Evolutionary conservation across 805 yeast species (phyloP), one percentile per base, ranked within the genome.

Genomic region (Metschnikowia drakensbergensis): DNA sequence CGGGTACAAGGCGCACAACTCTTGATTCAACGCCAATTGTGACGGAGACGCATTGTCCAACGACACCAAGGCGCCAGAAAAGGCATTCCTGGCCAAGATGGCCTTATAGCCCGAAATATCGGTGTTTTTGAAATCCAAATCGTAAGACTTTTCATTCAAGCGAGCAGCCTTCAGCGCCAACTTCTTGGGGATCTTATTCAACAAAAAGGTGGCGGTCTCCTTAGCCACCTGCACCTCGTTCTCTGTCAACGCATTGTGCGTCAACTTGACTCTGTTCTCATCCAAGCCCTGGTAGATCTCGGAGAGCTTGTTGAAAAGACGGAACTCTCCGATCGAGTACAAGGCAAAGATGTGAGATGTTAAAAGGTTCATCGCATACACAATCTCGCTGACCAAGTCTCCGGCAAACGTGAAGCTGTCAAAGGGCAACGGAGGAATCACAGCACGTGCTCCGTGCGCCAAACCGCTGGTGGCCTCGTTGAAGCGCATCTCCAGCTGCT

Each of bases 41-140:
- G 85, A 79, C 5, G 90, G 83, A 36, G 75, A 66, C 1, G 78
- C 66, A 45, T 65, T 69, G 44, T 54, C 54, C 45, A 54, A 53
- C 13, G 76, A 62, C 57, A 78, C 76, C 38, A 85, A 64, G 50
- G 80, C 80, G 36, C 88, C 91, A 23, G 83, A 68, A 23, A 66
- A 54, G 3, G 79, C 68, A 56, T 84, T 82, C 69, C 95, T 78
- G 0, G 89, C 77, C 57, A 83, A 70, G 30, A 86, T 74, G 3
- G 88, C 79, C 60, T 83, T 84, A 58, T 81, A 83, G 26, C 89
- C 92, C 5, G 82, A 75, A 6, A 78, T 74, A 59, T 82, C 86
- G 39, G 73, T 68, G 47, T 66, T 56, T 37, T 60, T 54, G 55
- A 69, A 64, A 51, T 70, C 75, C 57, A 71, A 67, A 54, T 71